Evolutionary conservation across 1,139 yeast genomes (phyloP).

Genomic region (Hemisphaericaspora subhashii): DNA sequence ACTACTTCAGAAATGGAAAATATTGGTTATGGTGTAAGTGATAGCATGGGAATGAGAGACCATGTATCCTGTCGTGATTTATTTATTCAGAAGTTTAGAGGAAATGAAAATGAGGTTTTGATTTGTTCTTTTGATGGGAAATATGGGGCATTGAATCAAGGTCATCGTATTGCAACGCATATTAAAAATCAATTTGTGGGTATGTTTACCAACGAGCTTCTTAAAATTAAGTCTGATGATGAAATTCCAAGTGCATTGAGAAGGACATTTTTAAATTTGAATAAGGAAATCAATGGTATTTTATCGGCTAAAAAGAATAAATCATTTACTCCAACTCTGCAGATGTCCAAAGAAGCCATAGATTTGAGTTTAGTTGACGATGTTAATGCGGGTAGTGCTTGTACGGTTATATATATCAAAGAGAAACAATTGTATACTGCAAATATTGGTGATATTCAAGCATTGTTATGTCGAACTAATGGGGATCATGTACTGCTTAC

Average conservation of each 20-base stretch:
- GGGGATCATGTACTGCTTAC: conserved; percentile 79
- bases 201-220: conserved; percentile 63
- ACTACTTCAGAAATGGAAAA: conserved; percentile 82
- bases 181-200: conserved; percentile 72
- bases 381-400: conserved; percentile 80
- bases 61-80: conserved; percentile 77
- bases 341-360: conserved; percentile 41
- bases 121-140: conserved; percentile 89
- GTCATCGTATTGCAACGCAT: conserved; percentile 70
- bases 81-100: conserved; percentile 84
- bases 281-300: conserved; percentile 66
- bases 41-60: conserved; percentile 70
- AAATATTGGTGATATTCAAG: conserved; percentile 88
- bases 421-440: conserved; percentile 76
- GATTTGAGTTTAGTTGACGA: conserved; percentile 55
- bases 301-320: conserved; percentile 37
- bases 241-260: conserved; percentile 68
- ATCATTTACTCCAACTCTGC: conserved; percentile 24
- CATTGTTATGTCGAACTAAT: conserved; percentile 72
- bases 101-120: conserved; percentile 69
- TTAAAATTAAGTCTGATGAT: conserved; percentile 43
- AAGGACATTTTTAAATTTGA: conserved; percentile 74
- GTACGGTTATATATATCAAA: conserved; percentile 75
- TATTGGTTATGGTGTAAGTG: conserved; percentile 90
- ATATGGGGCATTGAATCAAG: conserved; percentile 52